Evolutionary conservation across 2,329 filamentous ascomycete species (phyloP), one percentile per base, ranked within the genome.

Genomic region (Aspergillus sp.): DNA sequence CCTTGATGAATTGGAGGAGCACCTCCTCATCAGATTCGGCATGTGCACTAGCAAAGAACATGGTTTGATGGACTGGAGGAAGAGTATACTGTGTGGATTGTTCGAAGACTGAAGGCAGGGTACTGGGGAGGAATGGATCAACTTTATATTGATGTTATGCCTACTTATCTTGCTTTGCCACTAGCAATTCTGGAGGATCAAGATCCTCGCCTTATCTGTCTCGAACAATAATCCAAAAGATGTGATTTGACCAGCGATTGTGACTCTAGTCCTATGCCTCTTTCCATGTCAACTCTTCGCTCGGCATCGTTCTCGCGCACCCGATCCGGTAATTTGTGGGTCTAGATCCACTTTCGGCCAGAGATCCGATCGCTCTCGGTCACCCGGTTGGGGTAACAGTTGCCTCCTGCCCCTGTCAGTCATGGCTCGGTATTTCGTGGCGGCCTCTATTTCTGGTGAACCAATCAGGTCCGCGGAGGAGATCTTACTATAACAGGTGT

Each of bases 21-120:
- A 76, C 74, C 0, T 77, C 73, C 57, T 85, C 76, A 57, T 78
- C 72, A 6, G 74, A 65, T 64, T 89, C 87, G 8, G 79, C 82
- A 70, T 88, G 85, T 10, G 60, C 41, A 10, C 71, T 72, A 17
- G 79, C 82, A 63, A 89, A 80, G 74, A 88, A 84, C 87, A 89
- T 89, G 21, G n/a, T 65, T 17, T 5, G 9, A 9, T 10, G 21
- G 12, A 25, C n/a, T n/a, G 15, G 19, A 25, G n/a, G 38, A 39
- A 17, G 13, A 21, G 13, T 13, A 19, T 9, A 17, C 25, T 28
- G 25, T 28, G 25, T 28, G 1, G 39, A 8, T 19, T 19, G 23
- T 17, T 15, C 0, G 21, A 47, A 23, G 19, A 15, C 19, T 5
- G 6, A 30, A 12, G 28, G 28, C 28, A 30, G 10, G 4, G 9